phyloP scores from a whole-genome alignment of 2,329 filamentous ascomycete species.

The Penicillium glabrum region DNA sequence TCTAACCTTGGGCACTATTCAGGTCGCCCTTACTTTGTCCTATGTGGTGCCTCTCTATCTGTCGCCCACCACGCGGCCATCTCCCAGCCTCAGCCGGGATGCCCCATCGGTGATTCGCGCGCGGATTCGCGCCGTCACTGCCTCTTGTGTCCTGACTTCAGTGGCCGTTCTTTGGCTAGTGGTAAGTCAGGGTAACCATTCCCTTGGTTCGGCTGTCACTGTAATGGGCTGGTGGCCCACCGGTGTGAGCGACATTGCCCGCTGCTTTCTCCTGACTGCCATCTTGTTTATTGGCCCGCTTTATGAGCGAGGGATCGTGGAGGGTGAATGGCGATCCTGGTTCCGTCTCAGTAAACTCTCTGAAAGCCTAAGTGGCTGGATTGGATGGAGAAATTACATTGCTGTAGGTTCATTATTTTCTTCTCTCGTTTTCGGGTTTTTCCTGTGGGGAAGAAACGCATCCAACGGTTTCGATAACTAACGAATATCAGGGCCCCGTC shows the following conservation, averaged over 20 bases:
- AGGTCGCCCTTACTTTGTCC: constrained; percentile 79
- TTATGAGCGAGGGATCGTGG: constrained; percentile 74
- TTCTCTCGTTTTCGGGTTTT: not conserved
- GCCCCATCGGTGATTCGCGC: constrained; percentile 85
- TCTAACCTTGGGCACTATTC: constrained; percentile 5
- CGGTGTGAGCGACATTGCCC: constrained; percentile 62
- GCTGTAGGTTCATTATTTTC: constrained; percentile 59
- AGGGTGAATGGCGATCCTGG: constrained; percentile 69
- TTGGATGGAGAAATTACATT: constrained; percentile 81
- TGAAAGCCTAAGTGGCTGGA: constrained; percentile 70
- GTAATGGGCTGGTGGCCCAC: constrained; percentile 81
- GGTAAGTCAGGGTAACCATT: constrained; percentile 52
- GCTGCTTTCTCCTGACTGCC: constrained; percentile 68
- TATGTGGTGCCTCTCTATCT: constrained; percentile 93
- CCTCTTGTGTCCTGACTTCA: constrained; percentile 71
- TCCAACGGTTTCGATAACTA: not conserved
- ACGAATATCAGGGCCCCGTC: constrained; percentile 65
- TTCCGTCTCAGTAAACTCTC: constrained; percentile 55
- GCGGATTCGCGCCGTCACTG: constrained; percentile 74
- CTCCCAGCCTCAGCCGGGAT: constrained; percentile 76
- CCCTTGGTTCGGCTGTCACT: constrained; percentile 59
- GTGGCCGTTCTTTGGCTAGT: constrained; percentile 67
- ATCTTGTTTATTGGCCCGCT: constrained; percentile 82
- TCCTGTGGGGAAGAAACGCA: not conserved
- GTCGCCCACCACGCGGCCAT: constrained; percentile 75